These are phyloP conservation scores for Ceratobasidium theobromae DNA, from an alignment of 1,284 basidiomycete species.

Conservation along the genomic window DNA sequence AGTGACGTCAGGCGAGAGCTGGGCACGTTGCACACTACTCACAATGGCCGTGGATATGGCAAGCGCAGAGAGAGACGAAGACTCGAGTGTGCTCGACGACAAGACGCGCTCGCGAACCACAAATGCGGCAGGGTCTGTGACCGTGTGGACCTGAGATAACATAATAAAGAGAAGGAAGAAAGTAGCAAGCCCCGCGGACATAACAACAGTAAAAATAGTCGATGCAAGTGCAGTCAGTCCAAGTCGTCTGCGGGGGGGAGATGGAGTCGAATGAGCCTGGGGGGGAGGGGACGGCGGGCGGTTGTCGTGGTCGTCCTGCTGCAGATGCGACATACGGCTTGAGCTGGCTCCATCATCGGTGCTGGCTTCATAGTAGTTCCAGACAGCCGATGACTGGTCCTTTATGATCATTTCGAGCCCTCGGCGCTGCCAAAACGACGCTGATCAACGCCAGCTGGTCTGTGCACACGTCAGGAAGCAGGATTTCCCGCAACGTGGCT, in stretches of 20 bases:
- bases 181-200: conserved; percentile 23
- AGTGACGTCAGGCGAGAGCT: conserved; percentile 20
- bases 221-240: conserved; percentile 7
- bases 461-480: conserved; percentile 13
- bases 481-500: conserved; percentile 21
- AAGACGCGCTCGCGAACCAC: conserved; percentile 11
- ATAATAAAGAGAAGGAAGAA: conserved; percentile 19
- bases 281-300: conserved; percentile 6
- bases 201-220: conserved; percentile 1
- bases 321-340: conserved; percentile 19
- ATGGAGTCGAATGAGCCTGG: not conserved
- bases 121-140: conserved; percentile 9
- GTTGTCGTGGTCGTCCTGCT: conserved; percentile 15
- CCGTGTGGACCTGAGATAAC: conserved; percentile 2
- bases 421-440: conserved; percentile 17
- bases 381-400: conserved; percentile 29
- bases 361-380: conserved; percentile 29
- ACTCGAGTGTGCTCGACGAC: not conserved
- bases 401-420: conserved; percentile 22
- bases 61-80: conserved; percentile 19
- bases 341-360: conserved; percentile 31
- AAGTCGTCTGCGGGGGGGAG: conserved; percentile 2
- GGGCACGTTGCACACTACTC: not conserved
- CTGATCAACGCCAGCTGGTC: conserved; percentile 29
- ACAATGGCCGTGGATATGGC: conserved; percentile 20